Conservation (phyloP, 768 basidiomycete genomes). For the Amylocystis lapponica region DNA sequence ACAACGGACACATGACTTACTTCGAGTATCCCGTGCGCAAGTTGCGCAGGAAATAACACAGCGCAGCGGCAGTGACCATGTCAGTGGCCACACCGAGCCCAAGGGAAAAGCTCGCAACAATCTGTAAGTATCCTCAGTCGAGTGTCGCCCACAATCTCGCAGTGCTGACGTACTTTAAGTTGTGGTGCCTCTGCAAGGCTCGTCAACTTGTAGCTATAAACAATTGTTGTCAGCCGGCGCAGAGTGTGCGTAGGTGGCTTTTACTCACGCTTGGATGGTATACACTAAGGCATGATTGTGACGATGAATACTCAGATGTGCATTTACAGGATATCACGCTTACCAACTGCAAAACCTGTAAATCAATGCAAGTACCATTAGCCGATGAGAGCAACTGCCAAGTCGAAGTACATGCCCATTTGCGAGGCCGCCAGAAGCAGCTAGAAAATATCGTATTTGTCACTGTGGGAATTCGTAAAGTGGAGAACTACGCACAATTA, state of each 20-base stretch:
- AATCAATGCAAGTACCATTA: background rate
- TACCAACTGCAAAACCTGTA: conserved; percentile 3
- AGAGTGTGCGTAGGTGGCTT: background rate
- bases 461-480: background rate
- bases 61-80: conserved; percentile 41
- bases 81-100: conserved; percentile 47
- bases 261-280: conserved; percentile 38
- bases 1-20: conserved; percentile 24
- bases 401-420: conserved; percentile 32
- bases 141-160: no score
- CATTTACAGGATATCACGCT: background rate
- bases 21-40: conserved; percentile 44
- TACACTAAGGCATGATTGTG: conserved; percentile 29
- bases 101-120: conserved; percentile 43
- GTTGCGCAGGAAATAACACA: conserved; percentile 49
- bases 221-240: background rate
- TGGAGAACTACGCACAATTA: conserved; percentile 35
- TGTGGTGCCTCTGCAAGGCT: no score
- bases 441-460: conserved; percentile 24
- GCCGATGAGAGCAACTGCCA: background rate
- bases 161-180: no score
- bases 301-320: no score
- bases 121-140: no score
- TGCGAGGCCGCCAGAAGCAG: conserved; percentile 42
- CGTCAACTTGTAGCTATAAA: no score